A percentile compares a stretch with the other conserved stretches of the same genome.
These are phyloP conservation scores for Beta corolliflora DNA, from an alignment of 179 eudicot genomes.

Conservation along the genomic window DNA sequence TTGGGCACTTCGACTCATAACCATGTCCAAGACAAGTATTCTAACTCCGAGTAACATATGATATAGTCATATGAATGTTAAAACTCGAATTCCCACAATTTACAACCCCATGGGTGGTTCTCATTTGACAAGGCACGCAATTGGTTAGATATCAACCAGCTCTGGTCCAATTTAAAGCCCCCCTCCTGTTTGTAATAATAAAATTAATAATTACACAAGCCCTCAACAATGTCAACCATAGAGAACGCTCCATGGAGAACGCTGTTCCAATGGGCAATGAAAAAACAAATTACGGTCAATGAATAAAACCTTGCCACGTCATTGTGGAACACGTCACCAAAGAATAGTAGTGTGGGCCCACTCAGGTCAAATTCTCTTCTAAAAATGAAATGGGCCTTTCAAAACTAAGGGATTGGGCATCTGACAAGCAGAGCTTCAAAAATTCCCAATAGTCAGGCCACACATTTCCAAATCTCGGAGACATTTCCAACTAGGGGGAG, in stretches of 20 bases:
- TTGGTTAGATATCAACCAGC: background rate
- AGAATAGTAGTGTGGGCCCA: background rate
- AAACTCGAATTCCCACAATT: background rate
- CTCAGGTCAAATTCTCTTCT: background rate
- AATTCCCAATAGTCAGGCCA: too few relatives aligned
- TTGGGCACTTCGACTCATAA: too few relatives aligned
- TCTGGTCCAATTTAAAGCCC: background rate
- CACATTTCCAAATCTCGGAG: too few relatives aligned
- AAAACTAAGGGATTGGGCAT: background rate
- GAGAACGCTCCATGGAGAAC: background rate
- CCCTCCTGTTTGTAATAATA: background rate
- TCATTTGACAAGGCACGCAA: background rate
- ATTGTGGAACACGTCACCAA: background rate
- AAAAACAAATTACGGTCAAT: background rate
- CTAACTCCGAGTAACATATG: too few relatives aligned
- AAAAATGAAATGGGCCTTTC: background rate
- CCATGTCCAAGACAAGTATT: too few relatives aligned
- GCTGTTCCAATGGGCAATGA: background rate
- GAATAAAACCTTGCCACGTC: background rate
- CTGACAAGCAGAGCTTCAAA: too few relatives aligned
- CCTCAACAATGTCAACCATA: background rate
- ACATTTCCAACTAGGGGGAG: too few relatives aligned
- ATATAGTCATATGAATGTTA: background rate
- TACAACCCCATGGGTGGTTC: background rate
- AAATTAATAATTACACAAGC: background rate